Evolutionary conservation across 441 rosid genomes (phyloP).

Genomic region (Corymbia calophylla): DNA sequence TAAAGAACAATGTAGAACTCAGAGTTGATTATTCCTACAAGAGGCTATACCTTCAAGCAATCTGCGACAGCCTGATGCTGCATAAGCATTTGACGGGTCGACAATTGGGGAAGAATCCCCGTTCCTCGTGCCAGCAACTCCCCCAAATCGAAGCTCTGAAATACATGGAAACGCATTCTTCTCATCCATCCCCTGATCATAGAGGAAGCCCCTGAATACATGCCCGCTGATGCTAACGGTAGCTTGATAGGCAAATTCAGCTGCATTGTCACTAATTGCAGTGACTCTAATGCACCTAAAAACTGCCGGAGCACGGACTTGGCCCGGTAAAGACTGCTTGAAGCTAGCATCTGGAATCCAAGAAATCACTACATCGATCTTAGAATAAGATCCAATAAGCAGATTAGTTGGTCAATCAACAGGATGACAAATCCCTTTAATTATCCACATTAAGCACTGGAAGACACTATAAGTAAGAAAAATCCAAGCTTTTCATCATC

Average conservation of each 20-base stretch:
- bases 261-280: conserved; percentile 31
- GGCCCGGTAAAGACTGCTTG: conserved; percentile 41
- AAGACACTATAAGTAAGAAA: not conserved
- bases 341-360: conserved; percentile 29
- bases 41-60: conserved; percentile 21
- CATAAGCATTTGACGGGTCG: conserved; percentile 14
- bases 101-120: conserved; percentile 22
- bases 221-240: conserved; percentile 54
- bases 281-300: conserved; percentile 44
- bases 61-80: conserved; percentile 18
- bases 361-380: not conserved
- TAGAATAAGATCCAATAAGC: not conserved
- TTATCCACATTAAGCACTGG: not conserved
- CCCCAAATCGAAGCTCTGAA: conserved; percentile 15
- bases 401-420: not conserved
- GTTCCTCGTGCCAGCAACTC: conserved; percentile 10
- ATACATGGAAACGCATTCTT: conserved; percentile 31
- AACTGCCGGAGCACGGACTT: conserved; percentile 42
- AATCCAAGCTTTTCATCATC: not conserved
- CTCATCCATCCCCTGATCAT: conserved; percentile 40
- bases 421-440: not conserved
- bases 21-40: not conserved
- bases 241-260: conserved; percentile 49
- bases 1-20: not conserved
- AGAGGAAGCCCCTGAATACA: conserved; percentile 53